Evolutionary conservation across 78 protist genomes (phyloP), one percentile per base, ranked within the genome.

Genomic region (slime mould (Dictyostelium discoideum)): DNA sequence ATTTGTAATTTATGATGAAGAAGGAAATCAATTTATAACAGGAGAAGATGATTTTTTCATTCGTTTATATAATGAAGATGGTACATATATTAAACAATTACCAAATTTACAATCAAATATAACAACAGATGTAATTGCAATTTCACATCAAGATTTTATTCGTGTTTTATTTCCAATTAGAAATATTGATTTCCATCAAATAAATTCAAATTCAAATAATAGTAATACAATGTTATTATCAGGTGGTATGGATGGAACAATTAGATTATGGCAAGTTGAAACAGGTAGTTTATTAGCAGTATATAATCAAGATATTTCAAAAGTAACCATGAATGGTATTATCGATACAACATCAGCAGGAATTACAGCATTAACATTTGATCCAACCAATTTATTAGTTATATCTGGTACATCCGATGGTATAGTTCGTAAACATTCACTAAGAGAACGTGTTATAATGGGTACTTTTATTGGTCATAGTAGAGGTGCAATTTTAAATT

Each of bases 401-500:
- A 37, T 90, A 10, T 74, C 88, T 10, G 95, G 95, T 32, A 42
- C 76, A 16, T 13, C 83, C 0, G 95, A 90, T 82, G 95, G 95
- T 50, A 72, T 90, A 69, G 84, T 90, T 72, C 13, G 95, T 29
- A 82, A 67, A 42, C 84, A 67, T 60, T 82, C 88, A 2, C 20
- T 54, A 16, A 44, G 40, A 26, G 85, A 63, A 11, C 73, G 79
- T 46, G 26, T n/a, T 32, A 37, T 82, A 9, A 37, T 72, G 11
- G 87, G 88, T 26, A n/a, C 26, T 8, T 90, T 90, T 50, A 63
- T 48, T 6, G 95, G 95, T 39, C 95, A 90, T 83, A n/a, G 29
- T 14, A 57, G 95, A 40, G 95, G 95, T 72, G 95, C 95, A 9
- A 82, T 90, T n/a, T 83, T 90, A 82, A 90, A 82, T 69, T 22